phyloP scores from a whole-genome alignment of 169 alveolate species.

The Cryptosporidium sp. region DNA sequence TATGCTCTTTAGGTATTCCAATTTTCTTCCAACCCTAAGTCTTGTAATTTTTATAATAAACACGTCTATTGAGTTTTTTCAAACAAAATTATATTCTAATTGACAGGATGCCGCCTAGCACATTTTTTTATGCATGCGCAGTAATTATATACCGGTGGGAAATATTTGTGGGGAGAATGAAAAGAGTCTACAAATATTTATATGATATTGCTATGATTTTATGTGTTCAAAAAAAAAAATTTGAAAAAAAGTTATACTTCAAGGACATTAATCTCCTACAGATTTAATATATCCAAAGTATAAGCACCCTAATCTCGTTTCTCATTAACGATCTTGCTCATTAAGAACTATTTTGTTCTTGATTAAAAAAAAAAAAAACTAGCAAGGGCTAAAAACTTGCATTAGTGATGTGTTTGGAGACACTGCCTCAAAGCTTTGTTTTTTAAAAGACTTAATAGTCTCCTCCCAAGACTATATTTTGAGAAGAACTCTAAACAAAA shows the following conservation, averaged over 20 bases:
- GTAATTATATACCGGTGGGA: not conserved
- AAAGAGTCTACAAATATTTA: not conserved
- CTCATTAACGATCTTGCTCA: too few relatives aligned
- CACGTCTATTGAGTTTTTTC: not conserved
- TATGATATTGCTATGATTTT: not conserved
- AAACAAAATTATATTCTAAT: not conserved
- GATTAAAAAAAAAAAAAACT: too few relatives aligned
- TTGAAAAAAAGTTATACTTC: too few relatives aligned
- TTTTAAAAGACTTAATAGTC: too few relatives aligned
- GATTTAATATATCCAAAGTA: too few relatives aligned
- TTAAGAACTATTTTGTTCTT: too few relatives aligned
- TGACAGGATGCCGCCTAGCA: not conserved
- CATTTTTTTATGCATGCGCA: constrained; percentile 4
- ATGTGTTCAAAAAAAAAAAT: too few relatives aligned
- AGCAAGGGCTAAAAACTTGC: too few relatives aligned
- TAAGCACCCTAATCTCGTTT: too few relatives aligned
- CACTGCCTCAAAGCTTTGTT: too few relatives aligned
- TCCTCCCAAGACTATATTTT: too few relatives aligned
- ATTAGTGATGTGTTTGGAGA: too few relatives aligned
- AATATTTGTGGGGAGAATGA: not conserved
- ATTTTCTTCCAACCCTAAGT: not conserved
- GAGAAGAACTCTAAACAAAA: not conserved
- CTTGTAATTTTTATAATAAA: not conserved
- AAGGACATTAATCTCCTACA: not conserved
- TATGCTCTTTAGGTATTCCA: not conserved